Evolutionary conservation across 805 yeast species (phyloP), one percentile per base, ranked within the genome.

Genomic region (Sugiyamaella marilandica): DNA sequence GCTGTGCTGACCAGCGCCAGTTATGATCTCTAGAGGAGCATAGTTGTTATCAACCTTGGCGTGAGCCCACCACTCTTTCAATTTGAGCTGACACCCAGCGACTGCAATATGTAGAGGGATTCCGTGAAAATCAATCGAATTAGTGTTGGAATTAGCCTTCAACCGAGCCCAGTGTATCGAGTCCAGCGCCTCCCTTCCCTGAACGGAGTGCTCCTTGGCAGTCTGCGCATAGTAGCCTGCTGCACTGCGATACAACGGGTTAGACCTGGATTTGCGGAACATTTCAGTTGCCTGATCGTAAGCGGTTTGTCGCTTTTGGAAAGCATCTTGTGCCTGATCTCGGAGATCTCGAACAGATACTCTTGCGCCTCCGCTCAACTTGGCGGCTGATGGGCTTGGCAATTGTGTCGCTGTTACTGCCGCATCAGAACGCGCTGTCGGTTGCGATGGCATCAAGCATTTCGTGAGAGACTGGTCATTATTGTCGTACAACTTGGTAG

Each of bases 1-100:
- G 35, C 58, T 52, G 50, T 61, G 65, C 8, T 29, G 36, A 7
- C 65, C 65, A 5, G 59, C 41, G 3, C 65, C 65, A 0, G 65
- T 59, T 21, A 61, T 53, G 16, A 61, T 45, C 26, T 35, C 50
- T 10, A 60, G 41, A 29, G 60, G 55, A 29, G 35, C 41, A 14
- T 46, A 35, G 9, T 34, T 16, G 19, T 45, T 45, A 26, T 47
- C 46, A 24, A 43, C 43, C 34, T 34, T 18, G 10, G 49, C 41
- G 4, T 21, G 31, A 11, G 50, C 14, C 58, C 60, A 57, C 57
- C 55, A 47, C 24, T 49, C 46, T 16, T 43, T 32, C 31, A 58
- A 50, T 32, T 48, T 52, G 13, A n/a, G 34, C 11, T 21, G 19
- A 49, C 57, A 51, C 9, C 43, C 41, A 5, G 46, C 48, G 5